These are phyloP conservation scores for Elsinoe fawcettii DNA, from an alignment of 2,329 filamentous ascomycete species.

Conservation along the genomic window DNA sequence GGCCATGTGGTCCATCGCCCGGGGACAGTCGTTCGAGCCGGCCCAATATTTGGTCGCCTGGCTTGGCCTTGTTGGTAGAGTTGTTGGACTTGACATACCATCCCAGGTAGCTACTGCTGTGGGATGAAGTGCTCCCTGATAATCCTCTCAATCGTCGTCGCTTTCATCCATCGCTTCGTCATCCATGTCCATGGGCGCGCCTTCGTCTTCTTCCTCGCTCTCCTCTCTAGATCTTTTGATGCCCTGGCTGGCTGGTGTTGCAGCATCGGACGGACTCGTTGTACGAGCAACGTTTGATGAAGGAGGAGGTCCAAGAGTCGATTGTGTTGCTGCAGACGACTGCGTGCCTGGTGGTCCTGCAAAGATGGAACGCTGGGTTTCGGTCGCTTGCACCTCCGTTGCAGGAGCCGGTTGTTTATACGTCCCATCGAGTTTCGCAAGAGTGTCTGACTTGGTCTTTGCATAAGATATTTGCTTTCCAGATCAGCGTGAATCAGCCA, in stretches of 20 bases:
- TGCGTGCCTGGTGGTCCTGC: constrained; percentile 24
- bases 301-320: constrained; percentile 24
- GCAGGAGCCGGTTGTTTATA: constrained; percentile 58
- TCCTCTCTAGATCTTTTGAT: constrained; percentile 55
- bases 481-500: background rate
- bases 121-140: constrained; percentile 5
- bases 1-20: constrained; percentile 55
- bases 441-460: constrained; percentile 77
- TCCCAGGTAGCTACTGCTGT: constrained; percentile 7
- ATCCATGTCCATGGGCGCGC: constrained; percentile 27
- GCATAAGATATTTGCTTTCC: constrained; percentile 80
- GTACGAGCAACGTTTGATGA: constrained; percentile 41
- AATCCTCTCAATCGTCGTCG: constrained; percentile 51
- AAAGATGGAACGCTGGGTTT: constrained; percentile 69
- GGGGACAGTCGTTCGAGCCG: constrained; percentile 30
- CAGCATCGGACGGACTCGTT: constrained; percentile 34
- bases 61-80: constrained; percentile 78
- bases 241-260: constrained; percentile 8
- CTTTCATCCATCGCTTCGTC: constrained; percentile 34
- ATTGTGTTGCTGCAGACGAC: constrained; percentile 20
- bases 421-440: constrained; percentile 86
- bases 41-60: constrained; percentile 75
- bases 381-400: constrained; percentile 41
- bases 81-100: constrained; percentile 71
- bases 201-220: constrained; percentile 36